Evolutionary conservation across 306 rosid genomes (phyloP).

Genomic region (Quercus berberidifolia): DNA sequence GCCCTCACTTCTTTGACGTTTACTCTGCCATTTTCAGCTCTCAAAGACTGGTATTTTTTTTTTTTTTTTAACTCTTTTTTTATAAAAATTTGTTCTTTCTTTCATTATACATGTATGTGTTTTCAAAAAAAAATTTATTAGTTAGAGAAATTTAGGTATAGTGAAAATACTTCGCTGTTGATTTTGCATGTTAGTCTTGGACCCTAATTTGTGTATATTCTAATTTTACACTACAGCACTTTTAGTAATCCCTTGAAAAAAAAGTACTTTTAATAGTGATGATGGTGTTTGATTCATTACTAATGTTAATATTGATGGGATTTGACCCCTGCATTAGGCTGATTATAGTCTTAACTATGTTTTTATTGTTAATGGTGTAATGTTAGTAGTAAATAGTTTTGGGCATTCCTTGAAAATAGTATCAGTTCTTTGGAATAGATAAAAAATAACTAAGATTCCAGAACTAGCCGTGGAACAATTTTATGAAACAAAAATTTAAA

Average conservation of each 20-base stretch:
- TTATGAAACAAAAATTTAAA: too few relatives aligned
- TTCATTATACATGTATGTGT: background rate
- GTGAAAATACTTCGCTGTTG: background rate
- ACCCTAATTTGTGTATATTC: background rate
- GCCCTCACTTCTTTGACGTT: conserved; percentile 69
- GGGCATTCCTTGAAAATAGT: background rate
- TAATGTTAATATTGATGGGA: background rate
- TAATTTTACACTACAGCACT: background rate
- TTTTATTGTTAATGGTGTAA: background rate
- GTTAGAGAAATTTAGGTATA: background rate
- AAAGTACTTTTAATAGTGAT: background rate
- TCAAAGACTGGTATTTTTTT: conserved; percentile 50
- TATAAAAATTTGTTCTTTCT: background rate
- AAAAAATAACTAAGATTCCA: background rate
- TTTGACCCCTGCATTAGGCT: background rate
- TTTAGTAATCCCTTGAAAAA: too few relatives aligned
- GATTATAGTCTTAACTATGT: background rate
- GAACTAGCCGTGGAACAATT: background rate
- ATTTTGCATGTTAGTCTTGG: background rate
- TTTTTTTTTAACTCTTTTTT: background rate
- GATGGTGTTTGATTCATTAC: background rate
- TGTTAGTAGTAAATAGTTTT: background rate
- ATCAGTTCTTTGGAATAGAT: background rate
- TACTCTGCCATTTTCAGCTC: conserved; percentile 58
- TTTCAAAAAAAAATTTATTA: background rate